Conservation (phyloP, 305 asterid species). For the Fraxinus baroniana region DNA sequence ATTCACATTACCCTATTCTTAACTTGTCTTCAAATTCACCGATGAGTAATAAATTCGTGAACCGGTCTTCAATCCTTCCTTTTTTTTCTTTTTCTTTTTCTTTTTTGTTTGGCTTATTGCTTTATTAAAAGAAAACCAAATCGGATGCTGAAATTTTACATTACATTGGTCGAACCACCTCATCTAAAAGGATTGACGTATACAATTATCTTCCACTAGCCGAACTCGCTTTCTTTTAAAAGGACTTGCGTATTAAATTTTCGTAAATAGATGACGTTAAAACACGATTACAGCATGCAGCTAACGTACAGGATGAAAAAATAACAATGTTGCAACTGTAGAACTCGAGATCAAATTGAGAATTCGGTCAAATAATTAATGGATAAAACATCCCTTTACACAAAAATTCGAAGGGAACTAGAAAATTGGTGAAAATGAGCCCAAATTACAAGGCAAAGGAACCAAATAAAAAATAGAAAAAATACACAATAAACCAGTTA, state of each 20-base stretch:
- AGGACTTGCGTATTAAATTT: too few species aligned
- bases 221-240: too few species aligned
- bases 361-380: slow-evolving; percentile 52
- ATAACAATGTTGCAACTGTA: not conserved
- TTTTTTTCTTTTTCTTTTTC: not conserved
- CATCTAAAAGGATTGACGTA: not conserved
- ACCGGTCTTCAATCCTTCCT: not conserved
- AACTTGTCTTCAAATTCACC: too few species aligned
- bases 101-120: not conserved
- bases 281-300: too few species aligned
- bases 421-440: slow-evolving; percentile 47
- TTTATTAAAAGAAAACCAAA: not conserved
- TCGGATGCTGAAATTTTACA: not conserved
- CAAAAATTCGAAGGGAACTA: slow-evolving; percentile 69
- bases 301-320: too few species aligned
- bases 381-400: slow-evolving; percentile 88
- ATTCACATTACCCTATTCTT: too few species aligned
- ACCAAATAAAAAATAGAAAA: slow-evolving; percentile 36
- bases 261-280: too few species aligned
- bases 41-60: too few species aligned
- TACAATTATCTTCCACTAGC: too few species aligned
- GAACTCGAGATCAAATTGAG: slow-evolving; percentile 23
- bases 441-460: slow-evolving; percentile 52
- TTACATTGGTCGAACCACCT: not conserved
- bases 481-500: slow-evolving; percentile 43